phyloP scores from a whole-genome alignment of 2,329 filamentous ascomycete species.

The Fulvia fulva region DNA sequence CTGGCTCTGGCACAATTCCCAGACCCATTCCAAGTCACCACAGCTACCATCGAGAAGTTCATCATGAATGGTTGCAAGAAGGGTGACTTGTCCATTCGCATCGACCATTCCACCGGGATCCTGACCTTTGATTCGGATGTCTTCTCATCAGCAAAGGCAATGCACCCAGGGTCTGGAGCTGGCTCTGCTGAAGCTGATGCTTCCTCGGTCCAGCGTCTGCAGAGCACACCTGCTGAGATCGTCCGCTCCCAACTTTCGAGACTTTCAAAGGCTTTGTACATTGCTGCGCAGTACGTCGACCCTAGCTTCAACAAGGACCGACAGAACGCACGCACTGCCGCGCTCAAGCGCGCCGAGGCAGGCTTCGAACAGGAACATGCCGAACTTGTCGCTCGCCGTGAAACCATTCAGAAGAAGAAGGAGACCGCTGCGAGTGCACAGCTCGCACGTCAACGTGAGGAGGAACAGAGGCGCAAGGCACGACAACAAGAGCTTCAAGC shows the following conservation, averaged over 20 bases:
- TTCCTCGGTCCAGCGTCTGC: conserved; percentile 84
- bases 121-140: conserved; percentile 97
- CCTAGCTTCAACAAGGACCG: conserved; percentile 80
- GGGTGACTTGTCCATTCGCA: conserved; percentile 91
- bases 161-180: conserved; percentile 75
- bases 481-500: conserved; percentile 85
- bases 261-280: conserved; percentile 82
- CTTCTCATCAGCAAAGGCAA: conserved; percentile 92
- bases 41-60: conserved; percentile 95
- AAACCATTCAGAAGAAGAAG: conserved; percentile 94
- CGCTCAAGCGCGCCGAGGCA: conserved; percentile 74
- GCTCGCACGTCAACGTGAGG: conserved; percentile 86
- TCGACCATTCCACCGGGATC: conserved; percentile 91
- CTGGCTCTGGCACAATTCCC: conserved; percentile 93
- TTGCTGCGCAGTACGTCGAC: conserved; percentile 95
- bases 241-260: conserved; percentile 91
- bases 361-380: conserved; percentile 90
- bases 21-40: conserved; percentile 88
- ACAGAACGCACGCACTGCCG: conserved; percentile 71
- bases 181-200: conserved; percentile 84
- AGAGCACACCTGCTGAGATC: conserved; percentile 97
- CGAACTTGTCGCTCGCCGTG: conserved; percentile 78
- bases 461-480: conserved; percentile 79
- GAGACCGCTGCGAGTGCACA: conserved; percentile 86
- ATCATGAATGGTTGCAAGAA: conserved; percentile 99